Conservation (phyloP, 2,329 filamentous ascomycete genomes). For the Arachnopeziza araneosa region DNA sequence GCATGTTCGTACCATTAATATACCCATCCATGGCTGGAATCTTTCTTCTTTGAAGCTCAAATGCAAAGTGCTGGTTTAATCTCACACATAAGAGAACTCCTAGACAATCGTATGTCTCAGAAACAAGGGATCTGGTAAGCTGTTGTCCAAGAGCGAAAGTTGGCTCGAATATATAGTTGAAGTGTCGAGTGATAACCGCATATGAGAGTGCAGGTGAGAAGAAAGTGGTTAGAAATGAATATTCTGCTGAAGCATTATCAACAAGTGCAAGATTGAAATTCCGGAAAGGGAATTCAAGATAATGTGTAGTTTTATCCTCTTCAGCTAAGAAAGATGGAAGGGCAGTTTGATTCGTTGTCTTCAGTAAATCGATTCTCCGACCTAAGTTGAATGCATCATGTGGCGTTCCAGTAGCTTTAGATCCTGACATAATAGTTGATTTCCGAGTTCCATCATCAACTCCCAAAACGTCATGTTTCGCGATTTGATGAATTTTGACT, state of each 20-base stretch:
- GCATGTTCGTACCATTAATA: slow-evolving; percentile 91
- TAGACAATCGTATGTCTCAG: slow-evolving; percentile 75
- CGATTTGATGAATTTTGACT: slow-evolving; percentile 74
- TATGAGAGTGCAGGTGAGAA: slow-evolving; percentile 75
- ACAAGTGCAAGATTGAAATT: slow-evolving; percentile 92
- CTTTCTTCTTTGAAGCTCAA: slow-evolving; percentile 86
- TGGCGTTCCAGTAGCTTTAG: slow-evolving; percentile 48
- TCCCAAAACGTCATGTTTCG: slow-evolving; percentile 78
- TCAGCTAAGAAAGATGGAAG: slow-evolving; percentile 86
- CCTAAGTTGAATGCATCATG: slow-evolving; percentile 90
- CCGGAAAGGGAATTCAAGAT: slow-evolving; percentile 84
- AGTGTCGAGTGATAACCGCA: slow-evolving; percentile 73
- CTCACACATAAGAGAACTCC: slow-evolving; percentile 88
- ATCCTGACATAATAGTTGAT: slow-evolving; percentile 49
- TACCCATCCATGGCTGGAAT: slow-evolving; percentile 86
- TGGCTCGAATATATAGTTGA: slow-evolving; percentile 82
- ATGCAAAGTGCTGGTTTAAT: slow-evolving; percentile 88
- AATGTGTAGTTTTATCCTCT: slow-evolving; percentile 79
- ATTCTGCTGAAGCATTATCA: slow-evolving; percentile 92
- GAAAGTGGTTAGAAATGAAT: slow-evolving; percentile 86
- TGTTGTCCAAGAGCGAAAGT: slow-evolving; percentile 78
- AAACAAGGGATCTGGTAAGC: slow-evolving; percentile 70
- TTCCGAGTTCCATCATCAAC: slow-evolving; percentile 68
- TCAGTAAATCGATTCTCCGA: slow-evolving; percentile 76
- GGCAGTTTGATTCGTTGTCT: slow-evolving; percentile 65